Percentiles rank a stretch among this genome's conserved stretches.
Conservation (phyloP, 2,329 filamentous ascomycete species). For the Botrytis squamosa region DNA sequence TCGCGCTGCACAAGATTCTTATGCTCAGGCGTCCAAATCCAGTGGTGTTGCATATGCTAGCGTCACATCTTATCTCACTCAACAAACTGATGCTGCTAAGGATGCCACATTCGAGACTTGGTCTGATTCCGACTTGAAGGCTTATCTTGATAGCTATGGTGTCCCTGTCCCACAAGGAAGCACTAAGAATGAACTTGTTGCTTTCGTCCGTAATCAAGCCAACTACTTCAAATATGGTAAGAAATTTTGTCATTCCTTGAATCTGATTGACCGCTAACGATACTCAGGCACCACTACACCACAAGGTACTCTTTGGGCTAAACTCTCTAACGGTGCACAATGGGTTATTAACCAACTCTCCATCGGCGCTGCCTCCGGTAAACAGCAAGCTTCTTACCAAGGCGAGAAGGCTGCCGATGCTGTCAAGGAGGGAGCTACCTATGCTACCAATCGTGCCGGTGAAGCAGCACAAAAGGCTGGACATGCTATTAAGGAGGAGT, state of each 20-base stretch:
- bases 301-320: conserved; percentile 63
- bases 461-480: conserved; percentile 41
- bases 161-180: conserved; percentile 44
- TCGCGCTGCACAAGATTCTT: conserved; percentile 60
- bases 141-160: conserved; percentile 77
- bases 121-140: conserved; percentile 64
- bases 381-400: conserved; percentile 42
- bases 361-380: conserved; percentile 47
- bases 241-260: background rate
- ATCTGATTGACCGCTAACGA: background rate
- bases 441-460: conserved; percentile 39
- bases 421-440: conserved; percentile 39
- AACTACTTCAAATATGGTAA: conserved; percentile 74
- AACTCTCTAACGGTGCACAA: conserved; percentile 49
- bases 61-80: conserved; percentile 67
- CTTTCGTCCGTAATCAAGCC: conserved; percentile 68
- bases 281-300: conserved; percentile 55
- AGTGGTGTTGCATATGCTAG: conserved; percentile 62
- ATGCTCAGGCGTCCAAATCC: conserved; percentile 57
- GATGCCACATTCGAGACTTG: conserved; percentile 68
- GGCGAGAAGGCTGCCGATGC: conserved; percentile 49
- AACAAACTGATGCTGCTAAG: conserved; percentile 65
- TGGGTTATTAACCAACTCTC: conserved; percentile 51
- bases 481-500: conserved; percentile 40
- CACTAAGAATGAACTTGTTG: conserved; percentile 63